Evolutionary conservation across 805 yeast genomes (phyloP), one percentile per base, ranked within the genome.

Genomic region (Nakazawaea sp.): DNA sequence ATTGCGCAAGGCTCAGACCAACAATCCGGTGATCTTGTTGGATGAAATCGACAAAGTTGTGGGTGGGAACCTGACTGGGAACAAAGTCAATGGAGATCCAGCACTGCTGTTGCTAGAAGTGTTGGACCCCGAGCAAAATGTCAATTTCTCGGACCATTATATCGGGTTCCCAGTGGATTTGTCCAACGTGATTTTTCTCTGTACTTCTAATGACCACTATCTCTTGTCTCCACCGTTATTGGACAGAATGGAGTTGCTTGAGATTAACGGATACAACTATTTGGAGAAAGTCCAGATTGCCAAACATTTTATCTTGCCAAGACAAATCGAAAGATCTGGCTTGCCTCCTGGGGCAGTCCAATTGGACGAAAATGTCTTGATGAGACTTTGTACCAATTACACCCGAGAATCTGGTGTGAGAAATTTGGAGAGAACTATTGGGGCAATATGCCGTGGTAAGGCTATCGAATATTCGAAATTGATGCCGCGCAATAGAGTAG

Each of bases 381-480:
- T 71, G 47, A 68, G 70, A 33, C 61, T 87, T 33, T 81, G 86
- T 18, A 62, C 75, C 3, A 72, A 70, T 44, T 87, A 86, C 52
- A 82, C 95, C 0, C 65, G 89, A 37, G 96, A 87, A 55, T 75
- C 95, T 0, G 96, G 96, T 3, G 94, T 87, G 15, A 70, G 96
- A 47, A 77, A 73, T 42, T 64, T 88, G 43, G 95, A 87, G 50
- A 67, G 95, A 30, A 68, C 70, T 40, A 64, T 88, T 36, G 88
- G 88, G 0, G 68, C 85, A 0, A 66, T 88, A 20, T 87, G 95
- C 49, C 70, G 97, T 36, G 79, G 75, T 43, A 83, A 83, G 50
- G 94, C 95, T 0, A 87, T 85, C 31, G 88, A 82, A 51, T 74
- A 62, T 48, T 61, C 78, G 5, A 61, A 58, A 30, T 27, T 48